phyloP scores from a whole-genome alignment of 1,284 basidiomycete genomes.

The Coniferiporia weirii region DNA sequence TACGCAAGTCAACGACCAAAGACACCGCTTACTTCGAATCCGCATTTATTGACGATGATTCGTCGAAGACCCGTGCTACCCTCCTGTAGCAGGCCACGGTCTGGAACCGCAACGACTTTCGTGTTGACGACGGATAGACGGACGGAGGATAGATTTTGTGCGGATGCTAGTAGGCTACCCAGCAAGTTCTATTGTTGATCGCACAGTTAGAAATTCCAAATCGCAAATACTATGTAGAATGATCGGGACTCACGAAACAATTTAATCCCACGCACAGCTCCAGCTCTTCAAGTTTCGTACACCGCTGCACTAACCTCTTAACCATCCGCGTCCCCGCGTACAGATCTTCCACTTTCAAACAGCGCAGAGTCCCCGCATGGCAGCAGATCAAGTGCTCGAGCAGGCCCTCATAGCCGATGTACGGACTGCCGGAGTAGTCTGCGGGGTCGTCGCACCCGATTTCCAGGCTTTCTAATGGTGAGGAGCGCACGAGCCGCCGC shows the following conservation, averaged over 20 bases:
- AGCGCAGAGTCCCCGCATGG: constrained; percentile 1
- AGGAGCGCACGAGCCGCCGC: not conserved
- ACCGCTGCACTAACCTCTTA: not conserved
- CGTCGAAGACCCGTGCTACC: not conserved
- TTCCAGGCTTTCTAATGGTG: constrained; percentile 3
- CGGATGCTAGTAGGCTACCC: not conserved
- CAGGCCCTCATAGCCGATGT: constrained; percentile 9
- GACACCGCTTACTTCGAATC: not conserved
- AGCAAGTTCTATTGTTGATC: not conserved
- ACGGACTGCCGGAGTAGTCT: not conserved
- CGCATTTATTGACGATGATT: not conserved
- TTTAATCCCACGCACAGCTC: not conserved
- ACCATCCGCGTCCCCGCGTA: constrained; percentile 1
- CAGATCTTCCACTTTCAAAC: not conserved
- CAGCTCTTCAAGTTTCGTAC: constrained; percentile 1
- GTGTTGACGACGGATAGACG: not conserved
- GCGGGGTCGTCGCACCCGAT: constrained; percentile 1
- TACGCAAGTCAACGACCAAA: not conserved
- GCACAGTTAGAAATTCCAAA: not conserved
- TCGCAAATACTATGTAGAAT: not conserved
- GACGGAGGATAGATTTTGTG: not conserved
- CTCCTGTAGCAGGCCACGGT: not conserved
- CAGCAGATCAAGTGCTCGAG: constrained; percentile 1
- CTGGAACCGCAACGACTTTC: not conserved
- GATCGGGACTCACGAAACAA: not conserved